Evolutionary conservation across 208 protist species (phyloP).

Genomic region (Acanthamoeba lenticulata): DNA sequence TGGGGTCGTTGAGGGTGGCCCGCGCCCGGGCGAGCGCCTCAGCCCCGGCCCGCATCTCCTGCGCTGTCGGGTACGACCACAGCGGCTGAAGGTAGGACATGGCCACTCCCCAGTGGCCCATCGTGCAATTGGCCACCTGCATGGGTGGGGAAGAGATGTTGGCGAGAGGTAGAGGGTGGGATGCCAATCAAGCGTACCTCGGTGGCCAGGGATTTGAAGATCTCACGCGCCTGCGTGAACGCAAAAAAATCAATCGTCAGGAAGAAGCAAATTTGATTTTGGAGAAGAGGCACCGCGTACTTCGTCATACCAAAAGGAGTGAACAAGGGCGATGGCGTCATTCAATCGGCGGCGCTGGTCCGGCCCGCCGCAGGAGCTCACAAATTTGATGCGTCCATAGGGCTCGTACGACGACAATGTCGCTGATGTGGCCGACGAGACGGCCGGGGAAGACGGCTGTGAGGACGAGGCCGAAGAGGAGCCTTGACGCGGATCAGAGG

Average conservation of each 20-base stretch:
- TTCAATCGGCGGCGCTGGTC: background rate
- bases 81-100: conserved; percentile 29
- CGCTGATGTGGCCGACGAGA: background rate
- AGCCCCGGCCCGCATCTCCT: background rate
- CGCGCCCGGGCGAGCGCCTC: background rate
- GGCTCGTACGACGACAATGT: background rate
- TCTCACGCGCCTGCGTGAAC: background rate
- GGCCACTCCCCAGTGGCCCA: conserved; percentile 45
- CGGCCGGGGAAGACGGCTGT: too few relatives aligned
- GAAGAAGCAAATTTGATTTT: background rate
- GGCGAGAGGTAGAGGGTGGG: background rate
- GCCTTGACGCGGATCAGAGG: too few relatives aligned
- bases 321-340: background rate
- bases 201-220: background rate
- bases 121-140: background rate
- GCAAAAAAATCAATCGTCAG: background rate
- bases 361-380: background rate
- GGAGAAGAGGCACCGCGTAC: background rate
- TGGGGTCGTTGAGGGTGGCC: background rate
- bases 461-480: too few relatives aligned
- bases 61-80: conserved; percentile 9
- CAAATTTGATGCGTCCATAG: background rate
- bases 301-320: conserved; percentile 35
- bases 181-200: background rate
- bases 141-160: background rate